phyloP scores from a whole-genome alignment of 345 rosid genomes.

The Pugionium dolabratum region DNA sequence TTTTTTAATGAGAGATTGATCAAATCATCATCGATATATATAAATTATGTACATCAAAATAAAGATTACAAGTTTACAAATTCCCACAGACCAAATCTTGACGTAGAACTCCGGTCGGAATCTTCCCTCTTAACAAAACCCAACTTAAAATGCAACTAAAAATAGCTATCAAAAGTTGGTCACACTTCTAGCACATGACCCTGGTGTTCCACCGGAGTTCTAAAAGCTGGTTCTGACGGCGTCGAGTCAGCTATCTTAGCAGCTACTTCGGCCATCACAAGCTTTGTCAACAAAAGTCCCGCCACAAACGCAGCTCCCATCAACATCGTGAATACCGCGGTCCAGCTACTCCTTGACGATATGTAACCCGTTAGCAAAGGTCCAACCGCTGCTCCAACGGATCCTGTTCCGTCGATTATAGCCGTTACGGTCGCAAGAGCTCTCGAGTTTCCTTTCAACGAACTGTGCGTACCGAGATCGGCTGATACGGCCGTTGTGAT shows the following conservation, averaged over 20 bases:
- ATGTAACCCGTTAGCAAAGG: conserved; percentile 88
- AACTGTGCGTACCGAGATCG: conserved; percentile 92
- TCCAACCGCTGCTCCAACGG: conserved; percentile 96
- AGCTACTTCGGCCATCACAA: conserved; percentile 75
- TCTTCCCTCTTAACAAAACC: conserved; percentile 14
- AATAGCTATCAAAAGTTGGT: conserved; percentile 29
- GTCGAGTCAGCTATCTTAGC: conserved; percentile 60
- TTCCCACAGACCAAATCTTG: conserved; percentile 29
- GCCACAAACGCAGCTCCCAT: conserved; percentile 88
- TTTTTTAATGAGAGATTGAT: conserved; percentile 14
- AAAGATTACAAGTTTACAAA: conserved; percentile 37
- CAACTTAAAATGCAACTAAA: conserved; percentile 31
- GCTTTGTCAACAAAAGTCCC: conserved; percentile 74
- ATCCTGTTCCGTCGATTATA: conserved; percentile 95
- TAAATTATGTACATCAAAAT: conserved; percentile 33
- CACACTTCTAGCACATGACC: conserved; percentile 36
- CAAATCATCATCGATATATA: conserved; percentile 11
- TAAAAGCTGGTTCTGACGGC: conserved; percentile 30
- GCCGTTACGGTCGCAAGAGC: conserved; percentile 98
- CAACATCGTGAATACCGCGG: conserved; percentile 81
- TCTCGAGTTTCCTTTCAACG: conserved; percentile 78
- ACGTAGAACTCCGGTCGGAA: conserved; percentile 21
- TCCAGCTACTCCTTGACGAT: conserved; percentile 79
- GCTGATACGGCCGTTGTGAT: conserved; percentile 98
- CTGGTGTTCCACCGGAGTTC: conserved; percentile 32